Evolutionary conservation across 2,329 filamentous ascomycete species (phyloP), one percentile per base, ranked within the genome.

Genomic region (Escovopsis sp.): DNA sequence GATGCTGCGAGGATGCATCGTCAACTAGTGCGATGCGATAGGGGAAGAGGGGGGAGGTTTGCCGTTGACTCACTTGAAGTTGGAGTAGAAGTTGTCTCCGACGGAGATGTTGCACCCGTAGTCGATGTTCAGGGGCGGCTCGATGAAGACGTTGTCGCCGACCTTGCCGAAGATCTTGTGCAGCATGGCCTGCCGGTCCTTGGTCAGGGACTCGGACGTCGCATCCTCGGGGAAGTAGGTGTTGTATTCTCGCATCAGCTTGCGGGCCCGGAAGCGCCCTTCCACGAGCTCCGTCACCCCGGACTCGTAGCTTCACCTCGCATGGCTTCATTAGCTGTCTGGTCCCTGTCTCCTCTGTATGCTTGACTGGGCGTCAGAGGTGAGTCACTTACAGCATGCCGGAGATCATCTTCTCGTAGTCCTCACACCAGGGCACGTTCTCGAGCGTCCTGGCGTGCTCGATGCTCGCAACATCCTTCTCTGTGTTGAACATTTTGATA

Each of bases 91-190:
- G n/a, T 68, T 63, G 36, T 73, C 63, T 7, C 78, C 78, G 1
- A 82, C 63, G 6, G 61, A 66, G 48, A 81, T 70, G 51, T 82
- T 83, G 55, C 73, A 74, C 2, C 78, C 79, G 45, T 82, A 82
- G 54, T 82, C 78, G 32, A 80, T 65, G 34, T 64, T 66, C 43
- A 83, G 63, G 0, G 77, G 76, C 0, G 77, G 71, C 50, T 82
- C 77, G 33, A 82, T 69, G 47, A 70, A 71, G 23, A 62, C 65
- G 0, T 70, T 70, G 38, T 65, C 64, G 3, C 75, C 75, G 4
- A 72, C 57, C 8, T 55, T 55, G 28, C 68, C 65, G 4, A 81
- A 53, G 34, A 77, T 59, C 8, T 70, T 58, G 44, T 59, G 53
- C 39, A 82, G 59, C 46, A 73, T 59, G 6, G 54, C 56, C 39